Base-by-base conservation (phyloP, 352 stramenopile species). In the Phytopythium boreale region DNA sequence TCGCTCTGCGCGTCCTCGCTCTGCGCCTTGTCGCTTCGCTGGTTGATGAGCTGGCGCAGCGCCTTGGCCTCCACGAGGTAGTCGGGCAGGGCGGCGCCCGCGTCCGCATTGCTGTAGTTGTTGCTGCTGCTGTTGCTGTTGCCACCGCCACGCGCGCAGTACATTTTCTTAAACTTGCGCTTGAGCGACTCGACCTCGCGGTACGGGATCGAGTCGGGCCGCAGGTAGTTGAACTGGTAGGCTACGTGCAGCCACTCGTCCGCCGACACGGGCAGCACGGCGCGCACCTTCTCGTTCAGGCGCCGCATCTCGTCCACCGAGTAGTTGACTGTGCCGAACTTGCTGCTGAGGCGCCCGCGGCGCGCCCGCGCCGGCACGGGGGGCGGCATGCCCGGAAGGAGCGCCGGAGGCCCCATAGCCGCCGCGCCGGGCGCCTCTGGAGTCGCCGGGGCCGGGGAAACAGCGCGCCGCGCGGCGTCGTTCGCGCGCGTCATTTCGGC, bases 161-260 rank as follows among this genome's bases (percentile, higher is more conserved):
- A 89, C 80, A 87, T 86, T 44, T 86, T 87, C 72, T 86, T 87
- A 62, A 87, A 87, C 63, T 89, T 89, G 56, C 80, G 76, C 70
- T 87, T 86, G 56, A 89, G 70, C 49, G 72, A 84, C 57, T 87
- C 78, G 53, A 84, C 78, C 53, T 87, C 78, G 36, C 78, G 71
- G 72, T 85, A 84, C 64, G 78, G 78, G 43, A 87, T 84, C 46
- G 74, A 79, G 67, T 84, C 78, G 39, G 78, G 78, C 1, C 78
- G 78, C 68, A 83, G 66, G 64, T 83, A 86, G 64, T 89, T 89
- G 63, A 87, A 89, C 49, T 83, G 70, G 64, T 85, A 84, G 20
- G 76, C 80, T 12, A 89, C 80, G 60, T 82, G 76, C 62, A 89
- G 70, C 80, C 80, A 89, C 56, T 87, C 80, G 10, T 87, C 80